These are phyloP conservation scores for Hortiboletus rubellus DNA, from an alignment of 1,284 basidiomycete species.

Conservation along the genomic window DNA sequence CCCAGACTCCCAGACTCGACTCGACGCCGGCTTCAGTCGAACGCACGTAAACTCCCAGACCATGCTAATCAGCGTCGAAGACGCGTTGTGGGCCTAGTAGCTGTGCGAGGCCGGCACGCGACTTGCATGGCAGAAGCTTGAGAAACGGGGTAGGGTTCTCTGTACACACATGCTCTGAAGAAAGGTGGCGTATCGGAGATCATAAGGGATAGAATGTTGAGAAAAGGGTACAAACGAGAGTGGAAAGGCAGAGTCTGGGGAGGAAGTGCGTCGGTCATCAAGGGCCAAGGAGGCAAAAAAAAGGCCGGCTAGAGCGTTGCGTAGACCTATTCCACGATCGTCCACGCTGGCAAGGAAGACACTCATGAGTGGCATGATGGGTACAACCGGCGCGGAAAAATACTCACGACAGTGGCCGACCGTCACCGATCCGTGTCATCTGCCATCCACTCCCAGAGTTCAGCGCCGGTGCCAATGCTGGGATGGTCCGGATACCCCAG, in stretches of 20 bases:
- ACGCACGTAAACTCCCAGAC: slow-evolving; percentile 74
- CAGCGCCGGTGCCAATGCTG: slow-evolving; percentile 82
- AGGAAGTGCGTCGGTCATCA: slow-evolving; percentile 70
- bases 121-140: slow-evolving; percentile 92
- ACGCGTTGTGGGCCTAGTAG: slow-evolving; percentile 84
- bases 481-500: slow-evolving; percentile 81
- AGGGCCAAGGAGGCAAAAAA: slow-evolving; percentile 92
- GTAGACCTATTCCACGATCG: slow-evolving; percentile 79
- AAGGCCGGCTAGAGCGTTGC: slow-evolving; percentile 87
- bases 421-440: slow-evolving; percentile 35
- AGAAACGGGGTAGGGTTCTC: slow-evolving; percentile 97
- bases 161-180: slow-evolving; percentile 88
- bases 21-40: slow-evolving; percentile 48
- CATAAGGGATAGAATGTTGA: slow-evolving; percentile 32
- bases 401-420: slow-evolving; percentile 49
- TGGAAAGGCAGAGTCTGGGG: slow-evolving; percentile 54
- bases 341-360: slow-evolving; percentile 51
- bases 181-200: slow-evolving; percentile 76
- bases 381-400: too few relatives aligned
- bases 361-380: too few relatives aligned
- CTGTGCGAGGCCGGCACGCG: slow-evolving; percentile 83
- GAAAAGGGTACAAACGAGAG: slow-evolving; percentile 14
- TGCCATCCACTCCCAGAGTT: slow-evolving; percentile 88
- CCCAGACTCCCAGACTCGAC: slow-evolving; percentile 77
- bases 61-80: slow-evolving; percentile 88